Evolutionary conservation across 495 filamentous ascomycete genomes (phyloP).

Genomic region (Schizothecium vesticola): DNA sequence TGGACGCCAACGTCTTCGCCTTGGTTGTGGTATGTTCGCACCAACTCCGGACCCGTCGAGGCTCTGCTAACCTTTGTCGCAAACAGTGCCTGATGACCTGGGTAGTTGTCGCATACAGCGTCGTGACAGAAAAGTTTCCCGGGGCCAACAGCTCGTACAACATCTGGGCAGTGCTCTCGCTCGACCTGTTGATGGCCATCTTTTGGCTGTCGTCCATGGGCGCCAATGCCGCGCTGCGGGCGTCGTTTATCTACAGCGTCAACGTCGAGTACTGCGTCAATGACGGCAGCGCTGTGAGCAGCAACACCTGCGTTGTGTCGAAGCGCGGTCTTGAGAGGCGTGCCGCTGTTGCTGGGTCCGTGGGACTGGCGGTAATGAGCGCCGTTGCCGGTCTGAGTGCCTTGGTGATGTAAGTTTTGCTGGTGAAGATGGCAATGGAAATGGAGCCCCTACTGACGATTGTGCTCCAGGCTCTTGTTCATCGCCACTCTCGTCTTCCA

Average conservation of each 20-base stretch:
- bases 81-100: constrained; percentile 41
- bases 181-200: constrained; percentile 42
- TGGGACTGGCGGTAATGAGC: constrained; percentile 29
- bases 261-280: constrained; percentile 28
- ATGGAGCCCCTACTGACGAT: not conserved
- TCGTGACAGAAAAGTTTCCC: constrained; percentile 38
- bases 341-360: constrained; percentile 24
- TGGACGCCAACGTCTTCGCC: constrained; percentile 27
- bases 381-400: constrained; percentile 42
- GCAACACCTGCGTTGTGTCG: constrained; percentile 29
- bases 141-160: constrained; percentile 36
- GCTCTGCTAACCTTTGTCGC: not conserved
- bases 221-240: constrained; percentile 36
- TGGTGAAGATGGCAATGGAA: not conserved
- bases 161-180: constrained; percentile 41
- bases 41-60: not conserved
- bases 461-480: constrained; percentile 36
- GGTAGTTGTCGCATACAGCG: constrained; percentile 35
- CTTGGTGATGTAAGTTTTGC: constrained; percentile 27
- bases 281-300: constrained; percentile 36
- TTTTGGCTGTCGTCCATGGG: constrained; percentile 46
- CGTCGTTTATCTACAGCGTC: constrained; percentile 31
- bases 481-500: constrained; percentile 40
- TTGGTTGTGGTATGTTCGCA: constrained; percentile 36
- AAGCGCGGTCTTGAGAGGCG: constrained; percentile 23